These are phyloP conservation scores for Collybia mongolica DNA, from an alignment of 768 basidiomycete genomes.

Conservation along the genomic window DNA sequence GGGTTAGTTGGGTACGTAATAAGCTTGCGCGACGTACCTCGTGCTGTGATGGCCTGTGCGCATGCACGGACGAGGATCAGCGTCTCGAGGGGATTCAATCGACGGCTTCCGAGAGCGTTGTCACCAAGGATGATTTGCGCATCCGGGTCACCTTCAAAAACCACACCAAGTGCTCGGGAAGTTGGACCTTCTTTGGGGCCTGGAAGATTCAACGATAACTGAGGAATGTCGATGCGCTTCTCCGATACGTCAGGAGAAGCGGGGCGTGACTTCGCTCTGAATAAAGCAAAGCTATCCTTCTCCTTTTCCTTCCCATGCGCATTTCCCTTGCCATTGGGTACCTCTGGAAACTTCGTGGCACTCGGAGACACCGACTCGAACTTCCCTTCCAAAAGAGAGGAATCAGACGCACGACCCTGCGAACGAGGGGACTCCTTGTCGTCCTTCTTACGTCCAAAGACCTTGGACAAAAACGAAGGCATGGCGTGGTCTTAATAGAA, in stretches of 20 bases:
- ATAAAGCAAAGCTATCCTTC: constrained; percentile 50
- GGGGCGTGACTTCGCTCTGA: constrained; percentile 44
- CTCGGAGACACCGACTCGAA: constrained; percentile 68
- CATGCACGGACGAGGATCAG: constrained; percentile 66
- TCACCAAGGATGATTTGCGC: constrained; percentile 47
- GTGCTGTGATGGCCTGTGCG: constrained; percentile 60
- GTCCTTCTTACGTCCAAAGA: constrained; percentile 71
- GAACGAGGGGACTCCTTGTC: constrained; percentile 43
- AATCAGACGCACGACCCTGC: constrained; percentile 32
- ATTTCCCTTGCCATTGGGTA: constrained; percentile 23
- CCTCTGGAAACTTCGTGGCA: constrained; percentile 37
- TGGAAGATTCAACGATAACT: constrained; percentile 63
- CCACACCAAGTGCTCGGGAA: constrained; percentile 48
- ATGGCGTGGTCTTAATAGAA: constrained; percentile 36
- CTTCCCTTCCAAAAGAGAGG: constrained; percentile 66
- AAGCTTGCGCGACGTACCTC: constrained; percentile 45
- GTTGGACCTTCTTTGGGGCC: constrained; percentile 46
- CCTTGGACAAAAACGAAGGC: constrained; percentile 75
- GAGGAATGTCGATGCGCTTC: constrained; percentile 43
- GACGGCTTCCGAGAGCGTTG: constrained; percentile 51
- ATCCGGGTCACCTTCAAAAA: constrained; percentile 61
- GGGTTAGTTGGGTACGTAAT: constrained; percentile 8
- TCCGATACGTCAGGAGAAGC: constrained; percentile 31
- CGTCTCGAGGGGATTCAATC: constrained; percentile 61
- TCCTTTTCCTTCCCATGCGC: constrained; percentile 35